phyloP scores from a whole-genome alignment of 208 protist species.

The Leishmania tarentolae region DNA sequence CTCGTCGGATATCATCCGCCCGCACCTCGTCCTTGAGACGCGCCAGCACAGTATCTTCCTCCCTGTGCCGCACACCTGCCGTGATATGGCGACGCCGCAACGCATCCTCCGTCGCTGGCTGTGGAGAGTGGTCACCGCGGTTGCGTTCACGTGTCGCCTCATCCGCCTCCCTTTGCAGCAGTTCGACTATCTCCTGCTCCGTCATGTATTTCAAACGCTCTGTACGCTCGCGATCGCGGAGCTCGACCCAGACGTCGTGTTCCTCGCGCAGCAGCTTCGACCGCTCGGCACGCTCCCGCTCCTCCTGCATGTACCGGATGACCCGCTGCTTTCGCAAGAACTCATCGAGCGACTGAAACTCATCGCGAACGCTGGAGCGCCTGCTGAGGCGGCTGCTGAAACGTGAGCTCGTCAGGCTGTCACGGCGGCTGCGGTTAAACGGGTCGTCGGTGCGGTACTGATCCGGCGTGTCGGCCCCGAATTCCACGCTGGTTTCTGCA shows the following conservation, averaged over 20 bases:
- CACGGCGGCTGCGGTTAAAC: conserved; percentile 34
- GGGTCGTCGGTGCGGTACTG: conserved; percentile 32
- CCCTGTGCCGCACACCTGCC: conserved; percentile 27
- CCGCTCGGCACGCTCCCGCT: conserved; percentile 71
- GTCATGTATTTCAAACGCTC: conserved; percentile 80
- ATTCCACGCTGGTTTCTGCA: not conserved
- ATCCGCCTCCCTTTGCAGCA: conserved; percentile 64
- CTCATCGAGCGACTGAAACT: conserved; percentile 75
- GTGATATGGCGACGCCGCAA: conserved; percentile 35
- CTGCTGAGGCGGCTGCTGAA: conserved; percentile 70
- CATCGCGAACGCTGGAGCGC: conserved; percentile 77
- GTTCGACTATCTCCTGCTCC: conserved; percentile 66
- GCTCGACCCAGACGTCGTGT: conserved; percentile 73
- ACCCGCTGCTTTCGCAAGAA: conserved; percentile 85
- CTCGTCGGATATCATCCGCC: conserved; percentile 19
- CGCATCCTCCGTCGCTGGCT: conserved; percentile 43
- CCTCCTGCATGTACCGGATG: conserved; percentile 84
- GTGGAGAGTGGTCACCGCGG: conserved; percentile 38
- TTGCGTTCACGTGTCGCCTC: conserved; percentile 48
- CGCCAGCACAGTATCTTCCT: conserved; percentile 30
- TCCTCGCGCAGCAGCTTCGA: conserved; percentile 71
- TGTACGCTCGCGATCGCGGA: conserved; percentile 63
- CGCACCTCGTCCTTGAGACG: conserved; percentile 29
- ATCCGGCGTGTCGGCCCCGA: conserved; percentile 25
- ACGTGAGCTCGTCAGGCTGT: conserved; percentile 58